Evolutionary conservation across 768 basidiomycete genomes (phyloP), one percentile per base, ranked within the genome.

Genomic region (Lactifluus volemus): DNA sequence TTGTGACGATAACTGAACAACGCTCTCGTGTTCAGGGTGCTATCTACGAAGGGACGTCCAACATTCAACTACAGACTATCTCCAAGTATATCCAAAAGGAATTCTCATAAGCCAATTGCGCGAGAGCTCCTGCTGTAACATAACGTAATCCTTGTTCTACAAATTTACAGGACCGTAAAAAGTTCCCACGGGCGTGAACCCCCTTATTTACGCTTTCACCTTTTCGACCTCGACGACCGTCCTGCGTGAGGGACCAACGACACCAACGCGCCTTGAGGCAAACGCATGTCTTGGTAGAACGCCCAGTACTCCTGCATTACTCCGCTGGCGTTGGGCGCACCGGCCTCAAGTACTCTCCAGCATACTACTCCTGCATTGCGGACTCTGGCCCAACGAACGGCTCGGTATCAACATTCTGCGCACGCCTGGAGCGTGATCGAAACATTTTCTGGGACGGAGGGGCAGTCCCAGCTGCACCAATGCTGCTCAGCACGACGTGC

Each of bases 1-100:
- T 47, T 30, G n/a, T 7, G 4, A 5, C 14, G 36, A 21, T 30
- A 1, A 42, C 49, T 58, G 39, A 58, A 45, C 10, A 34, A 38
- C 14, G 21, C 6, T 36, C 14, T 17, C 11, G 50, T 19, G 14
- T 11, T 38, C 60, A 92, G 89, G 90, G 92, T 30, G 89, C 90
- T 2, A 92, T 93, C 55, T 93, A 93, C 67, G 92, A 94, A 69
- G 93, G 96, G 42, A 98, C 96, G 48, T 92, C 89, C n/a, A 99
- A 98, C 72, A 98, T 99, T 60, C 97, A 98, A 72, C 77, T 98
- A 38, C 87, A 95, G 73, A 99, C 97, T 0, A 97, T 99, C 68
- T 91, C 94, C 5, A 96, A 88, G 74, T 84, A 88, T 63, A 81
- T 96, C 58, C 89, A 93, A 72, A 91, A 90, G 74, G 80, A 92